Evolutionary conservation across 768 basidiomycete genomes (phyloP).

Genomic region (Kwoniella heveanensis): DNA sequence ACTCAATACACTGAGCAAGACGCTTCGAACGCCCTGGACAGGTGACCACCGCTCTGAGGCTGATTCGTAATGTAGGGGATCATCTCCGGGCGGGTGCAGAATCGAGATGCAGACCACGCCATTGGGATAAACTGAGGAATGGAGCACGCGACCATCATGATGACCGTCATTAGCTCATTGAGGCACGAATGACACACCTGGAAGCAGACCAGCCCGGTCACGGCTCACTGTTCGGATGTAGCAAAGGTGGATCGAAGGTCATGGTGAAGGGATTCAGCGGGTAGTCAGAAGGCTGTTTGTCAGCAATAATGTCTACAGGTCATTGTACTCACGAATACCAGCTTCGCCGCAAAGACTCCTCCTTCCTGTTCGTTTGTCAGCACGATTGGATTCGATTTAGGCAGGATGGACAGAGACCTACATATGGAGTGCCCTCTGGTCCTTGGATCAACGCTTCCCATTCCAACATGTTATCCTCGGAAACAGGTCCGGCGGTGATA

Average conservation of each 20-base stretch:
- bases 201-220: too few species aligned
- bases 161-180: neutral
- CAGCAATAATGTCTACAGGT: neutral
- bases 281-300: constrained; percentile 78
- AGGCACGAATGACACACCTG: neutral
- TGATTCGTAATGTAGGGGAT: constrained; percentile 77
- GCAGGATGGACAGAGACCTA: too few species aligned
- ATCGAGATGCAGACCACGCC: constrained; percentile 99
- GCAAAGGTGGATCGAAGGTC: constrained; percentile 95
- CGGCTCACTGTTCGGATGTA: constrained; percentile 91
- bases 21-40: constrained; percentile 98
- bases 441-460: constrained; percentile 95
- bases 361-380: constrained; percentile 68
- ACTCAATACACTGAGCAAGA: constrained; percentile 89
- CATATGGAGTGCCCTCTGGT: constrained; percentile 92
- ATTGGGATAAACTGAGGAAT: constrained; percentile 85
- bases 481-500: constrained; percentile 89
- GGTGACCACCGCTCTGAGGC: constrained; percentile 97
- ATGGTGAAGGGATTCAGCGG: constrained; percentile 99
- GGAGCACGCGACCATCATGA: too few species aligned
- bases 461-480: constrained; percentile 90
- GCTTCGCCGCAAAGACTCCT: constrained; percentile 86
- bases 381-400: neutral
- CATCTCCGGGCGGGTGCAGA: constrained; percentile 74
- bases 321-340: constrained; percentile 75